A percentile compares a stretch with the other conserved stretches of the same genome.
Conservation (phyloP, 2,329 filamentous ascomycete species). For the Furcasterigmium furcatum region DNA sequence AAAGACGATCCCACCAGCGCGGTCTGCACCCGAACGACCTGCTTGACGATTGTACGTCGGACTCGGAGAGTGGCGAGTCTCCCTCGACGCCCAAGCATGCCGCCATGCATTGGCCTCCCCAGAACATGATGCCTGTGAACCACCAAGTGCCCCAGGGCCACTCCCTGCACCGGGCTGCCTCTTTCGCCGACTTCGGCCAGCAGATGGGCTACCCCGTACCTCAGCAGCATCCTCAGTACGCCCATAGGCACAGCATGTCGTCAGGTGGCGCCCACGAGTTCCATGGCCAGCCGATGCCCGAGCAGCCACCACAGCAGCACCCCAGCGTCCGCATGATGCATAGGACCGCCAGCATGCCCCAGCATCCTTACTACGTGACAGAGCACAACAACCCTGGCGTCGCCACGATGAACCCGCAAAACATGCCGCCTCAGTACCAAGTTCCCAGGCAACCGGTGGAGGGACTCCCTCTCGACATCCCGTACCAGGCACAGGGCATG, state of each 20-base stretch:
- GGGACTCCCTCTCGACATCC: conserved; percentile 43
- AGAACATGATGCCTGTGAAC: conserved; percentile 33
- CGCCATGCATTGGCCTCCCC: conserved; percentile 48
- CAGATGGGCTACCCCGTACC: conserved; percentile 43
- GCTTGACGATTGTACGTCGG: conserved; percentile 51
- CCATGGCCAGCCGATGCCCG: conserved; percentile 35
- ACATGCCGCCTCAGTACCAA: conserved; percentile 47
- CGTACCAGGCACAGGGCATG: conserved; percentile 45
- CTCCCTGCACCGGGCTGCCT: conserved; percentile 46
- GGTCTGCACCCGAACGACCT: conserved; percentile 52
- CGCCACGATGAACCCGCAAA: conserved; percentile 56
- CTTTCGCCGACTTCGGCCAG: conserved; percentile 53
- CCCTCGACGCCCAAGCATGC: conserved; percentile 55
- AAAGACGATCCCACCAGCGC: conserved; percentile 58
- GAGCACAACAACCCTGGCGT: conserved; percentile 61
- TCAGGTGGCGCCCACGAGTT: conserved; percentile 40
- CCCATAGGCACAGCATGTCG: conserved; percentile 44
- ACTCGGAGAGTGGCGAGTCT: conserved; percentile 56
- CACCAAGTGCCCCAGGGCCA: conserved; percentile 34
- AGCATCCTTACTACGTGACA: conserved; percentile 51
- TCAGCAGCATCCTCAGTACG: conserved; percentile 25
- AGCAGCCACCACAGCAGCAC: conserved; percentile 34
- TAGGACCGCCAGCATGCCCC: conserved; percentile 43
- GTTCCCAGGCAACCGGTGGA: conserved; percentile 44
- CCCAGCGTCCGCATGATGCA: conserved; percentile 44